Conservation (phyloP, 257 asterid species). For the Nicotiana undulata region DNA sequence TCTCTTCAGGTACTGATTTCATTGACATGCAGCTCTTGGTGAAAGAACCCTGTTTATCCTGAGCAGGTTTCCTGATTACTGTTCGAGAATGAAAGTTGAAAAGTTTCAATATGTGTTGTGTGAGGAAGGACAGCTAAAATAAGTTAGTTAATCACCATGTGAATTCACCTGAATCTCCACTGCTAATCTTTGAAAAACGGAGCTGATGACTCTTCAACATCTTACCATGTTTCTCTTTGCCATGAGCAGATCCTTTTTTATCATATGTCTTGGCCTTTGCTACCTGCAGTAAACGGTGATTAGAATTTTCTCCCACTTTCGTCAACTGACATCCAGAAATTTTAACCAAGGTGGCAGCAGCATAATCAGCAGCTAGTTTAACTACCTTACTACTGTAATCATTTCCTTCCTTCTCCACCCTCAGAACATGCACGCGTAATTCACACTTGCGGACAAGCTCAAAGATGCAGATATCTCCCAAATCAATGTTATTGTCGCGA, state of each 20-base stretch:
- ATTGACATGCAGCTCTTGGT: slow-evolving; percentile 77
- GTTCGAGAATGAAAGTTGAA: slow-evolving; percentile 15
- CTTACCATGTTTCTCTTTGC: slow-evolving; percentile 9
- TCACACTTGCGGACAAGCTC: slow-evolving; percentile 70
- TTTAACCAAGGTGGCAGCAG: slow-evolving; percentile 27
- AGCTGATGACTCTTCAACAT: slow-evolving; percentile 22
- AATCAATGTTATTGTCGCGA: slow-evolving; percentile 61
- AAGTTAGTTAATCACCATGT: neutral
- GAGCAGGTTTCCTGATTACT: slow-evolving; percentile 35
- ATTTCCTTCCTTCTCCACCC: slow-evolving; percentile 62
- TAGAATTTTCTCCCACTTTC: slow-evolving; percentile 35
- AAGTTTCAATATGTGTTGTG: neutral
- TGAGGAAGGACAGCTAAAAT: neutral
- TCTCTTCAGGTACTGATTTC: slow-evolving; percentile 92
- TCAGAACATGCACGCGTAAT: slow-evolving; percentile 59
- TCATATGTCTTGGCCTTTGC: neutral
- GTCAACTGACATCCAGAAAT: slow-evolving; percentile 34
- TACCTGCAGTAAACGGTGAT: slow-evolving; percentile 12
- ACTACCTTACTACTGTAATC: slow-evolving; percentile 34
- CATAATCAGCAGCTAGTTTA: slow-evolving; percentile 24
- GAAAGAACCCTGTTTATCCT: slow-evolving; percentile 48
- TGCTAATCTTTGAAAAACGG: slow-evolving; percentile 23
- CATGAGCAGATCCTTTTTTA: slow-evolving; percentile 16
- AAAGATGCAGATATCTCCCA: slow-evolving; percentile 85
- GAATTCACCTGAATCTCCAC: slow-evolving; percentile 44